Percentiles rank a stretch among this genome's conserved stretches.
Evolutionary conservation across 2,329 filamentous ascomycete genomes (phyloP).

Genomic region (Lomentospora prolificans): DNA sequence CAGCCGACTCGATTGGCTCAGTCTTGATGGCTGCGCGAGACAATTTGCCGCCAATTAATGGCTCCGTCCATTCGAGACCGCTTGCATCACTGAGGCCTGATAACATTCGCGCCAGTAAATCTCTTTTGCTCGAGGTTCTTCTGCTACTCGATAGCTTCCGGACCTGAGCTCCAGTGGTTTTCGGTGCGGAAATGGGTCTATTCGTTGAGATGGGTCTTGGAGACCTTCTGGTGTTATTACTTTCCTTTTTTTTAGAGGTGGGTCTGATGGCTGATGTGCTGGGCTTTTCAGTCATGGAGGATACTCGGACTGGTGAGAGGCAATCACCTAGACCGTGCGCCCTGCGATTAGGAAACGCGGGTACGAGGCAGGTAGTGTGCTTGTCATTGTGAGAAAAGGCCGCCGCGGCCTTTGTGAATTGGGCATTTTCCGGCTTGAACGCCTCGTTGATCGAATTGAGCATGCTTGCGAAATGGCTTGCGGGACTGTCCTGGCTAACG

Average conservation of each 20-base stretch:
- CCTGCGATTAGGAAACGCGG: background rate
- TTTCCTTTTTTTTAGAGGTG: no score
- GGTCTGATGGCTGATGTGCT: no score
- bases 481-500: background rate
- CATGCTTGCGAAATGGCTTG: background rate
- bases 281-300: no score
- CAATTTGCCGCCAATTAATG: background rate
- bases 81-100: constrained; percentile 4
- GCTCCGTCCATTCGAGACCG: constrained; percentile 4
- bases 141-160: background rate
- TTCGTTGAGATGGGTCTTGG: no score
- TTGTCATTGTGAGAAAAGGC: background rate
- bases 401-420: background rate
- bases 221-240: no score
- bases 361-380: background rate
- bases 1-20: background rate
- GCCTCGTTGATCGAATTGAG: background rate
- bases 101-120: background rate
- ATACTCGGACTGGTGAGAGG: no score
- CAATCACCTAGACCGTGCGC: no score
- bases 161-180: background rate
- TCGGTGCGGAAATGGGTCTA: background rate
- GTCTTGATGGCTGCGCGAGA: background rate
- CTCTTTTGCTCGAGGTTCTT: background rate
- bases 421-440: background rate